These are phyloP conservation scores for Chenopodium suecicum DNA, from an alignment of 148 eudicot species.

Conservation along the genomic window DNA sequence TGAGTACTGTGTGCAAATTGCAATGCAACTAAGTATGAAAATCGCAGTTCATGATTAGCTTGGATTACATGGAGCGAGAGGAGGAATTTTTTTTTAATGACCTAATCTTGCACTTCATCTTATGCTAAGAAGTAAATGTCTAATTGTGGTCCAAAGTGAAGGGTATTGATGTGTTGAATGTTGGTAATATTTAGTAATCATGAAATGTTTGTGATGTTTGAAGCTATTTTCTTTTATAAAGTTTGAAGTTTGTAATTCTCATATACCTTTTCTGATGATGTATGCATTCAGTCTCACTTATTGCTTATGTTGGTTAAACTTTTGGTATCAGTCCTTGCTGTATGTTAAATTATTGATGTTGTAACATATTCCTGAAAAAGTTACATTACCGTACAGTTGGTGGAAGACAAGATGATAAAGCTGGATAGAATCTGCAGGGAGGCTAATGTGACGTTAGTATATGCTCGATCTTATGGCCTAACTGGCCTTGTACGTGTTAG, in stretches of 20 bases:
- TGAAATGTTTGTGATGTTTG: background rate
- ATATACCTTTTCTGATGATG: background rate
- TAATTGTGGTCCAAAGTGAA: background rate
- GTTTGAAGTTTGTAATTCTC: background rate
- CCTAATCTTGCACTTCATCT: background rate
- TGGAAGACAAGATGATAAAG: conserved; percentile 83
- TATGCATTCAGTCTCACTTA: background rate
- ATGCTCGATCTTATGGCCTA: conserved; percentile 94
- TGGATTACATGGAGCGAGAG: background rate
- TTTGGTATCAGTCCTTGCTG: background rate
- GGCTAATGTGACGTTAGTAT: conserved; percentile 66
- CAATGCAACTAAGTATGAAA: background rate
- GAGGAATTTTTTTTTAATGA: background rate
- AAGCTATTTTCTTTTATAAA: background rate
- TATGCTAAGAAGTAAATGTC: background rate
- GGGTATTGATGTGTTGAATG: background rate
- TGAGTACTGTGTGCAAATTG: background rate
- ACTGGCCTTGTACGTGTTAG: conserved; percentile 90
- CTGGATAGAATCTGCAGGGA: conserved; percentile 83
- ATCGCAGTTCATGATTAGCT: background rate
- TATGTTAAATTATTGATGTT: background rate
- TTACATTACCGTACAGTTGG: conserved; percentile 46
- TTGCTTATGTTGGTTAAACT: background rate
- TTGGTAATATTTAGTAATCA: conserved; percentile 9
- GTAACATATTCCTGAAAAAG: background rate